A percentile compares a stretch with the other conserved stretches of the same genome.
phyloP scores from a whole-genome alignment of 1,284 basidiomycete species.

The Cutaneotrichosporon dermatis region DNA sequence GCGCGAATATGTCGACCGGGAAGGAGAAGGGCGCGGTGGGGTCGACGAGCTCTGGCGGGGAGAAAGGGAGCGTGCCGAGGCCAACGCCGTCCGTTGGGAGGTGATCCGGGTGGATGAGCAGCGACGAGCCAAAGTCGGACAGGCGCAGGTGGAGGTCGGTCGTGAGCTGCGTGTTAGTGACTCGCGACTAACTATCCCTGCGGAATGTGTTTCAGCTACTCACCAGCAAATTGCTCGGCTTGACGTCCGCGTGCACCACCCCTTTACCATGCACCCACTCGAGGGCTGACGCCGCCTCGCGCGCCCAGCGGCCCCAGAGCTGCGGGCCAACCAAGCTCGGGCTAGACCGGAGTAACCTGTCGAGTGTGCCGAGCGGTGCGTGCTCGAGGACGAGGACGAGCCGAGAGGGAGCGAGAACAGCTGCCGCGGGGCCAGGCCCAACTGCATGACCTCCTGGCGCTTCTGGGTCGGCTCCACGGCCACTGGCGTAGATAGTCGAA shows the following conservation, averaged over 20 bases:
- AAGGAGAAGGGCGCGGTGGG: constrained; percentile 48
- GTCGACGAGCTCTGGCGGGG: constrained; percentile 52
- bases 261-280: constrained; percentile 50
- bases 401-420: constrained; percentile 5
- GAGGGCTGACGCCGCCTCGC: constrained; percentile 45
- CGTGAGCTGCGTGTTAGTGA: constrained; percentile 33
- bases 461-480: background rate
- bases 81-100: constrained; percentile 50
- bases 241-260: constrained; percentile 52
- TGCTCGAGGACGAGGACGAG: constrained; percentile 49
- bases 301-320: constrained; percentile 48
- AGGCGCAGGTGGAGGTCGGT: constrained; percentile 46
- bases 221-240: constrained; percentile 46
- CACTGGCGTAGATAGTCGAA: constrained; percentile 11
- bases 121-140: constrained; percentile 52
- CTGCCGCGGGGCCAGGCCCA: background rate
- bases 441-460: background rate
- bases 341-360: constrained; percentile 43
- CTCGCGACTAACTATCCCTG: background rate
- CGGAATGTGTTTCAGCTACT: constrained; percentile 13
- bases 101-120: constrained; percentile 47
- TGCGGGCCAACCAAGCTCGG: constrained; percentile 39
- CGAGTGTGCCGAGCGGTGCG: constrained; percentile 46
- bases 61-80: constrained; percentile 53
- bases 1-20: constrained; percentile 52